phyloP scores from a whole-genome alignment of 176 grass and related monocot species.

The Carex scoparia region DNA sequence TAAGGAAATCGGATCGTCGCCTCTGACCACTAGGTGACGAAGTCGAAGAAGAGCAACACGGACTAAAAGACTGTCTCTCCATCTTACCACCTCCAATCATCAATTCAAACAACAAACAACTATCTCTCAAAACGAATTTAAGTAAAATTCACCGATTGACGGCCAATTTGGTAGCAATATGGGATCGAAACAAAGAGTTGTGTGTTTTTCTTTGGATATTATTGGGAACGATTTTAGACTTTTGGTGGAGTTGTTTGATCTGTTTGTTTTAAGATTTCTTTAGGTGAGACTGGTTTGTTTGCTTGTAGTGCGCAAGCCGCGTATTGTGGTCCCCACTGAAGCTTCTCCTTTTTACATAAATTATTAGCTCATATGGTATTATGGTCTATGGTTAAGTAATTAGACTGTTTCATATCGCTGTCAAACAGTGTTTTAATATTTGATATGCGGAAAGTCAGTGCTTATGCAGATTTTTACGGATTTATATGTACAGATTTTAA shows the following conservation, averaged over 20 bases:
- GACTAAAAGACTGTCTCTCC: slow-evolving; percentile 19
- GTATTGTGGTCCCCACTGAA: slow-evolving; percentile 17
- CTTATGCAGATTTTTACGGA: too few relatives aligned
- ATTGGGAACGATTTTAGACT: background rate
- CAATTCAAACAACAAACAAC: background rate
- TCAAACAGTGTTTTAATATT: background rate
- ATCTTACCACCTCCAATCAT: slow-evolving; percentile 24
- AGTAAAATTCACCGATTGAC: background rate
- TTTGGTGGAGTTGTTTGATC: slow-evolving; percentile 8
- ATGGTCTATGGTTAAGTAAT: slow-evolving; percentile 11
- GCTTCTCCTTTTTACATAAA: slow-evolving; percentile 3
- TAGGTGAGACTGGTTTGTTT: slow-evolving; percentile 1
- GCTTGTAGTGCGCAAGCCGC: slow-evolving; percentile 21
- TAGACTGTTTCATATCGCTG: background rate
- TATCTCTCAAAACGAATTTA: background rate
- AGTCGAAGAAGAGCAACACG: slow-evolving; percentile 19
- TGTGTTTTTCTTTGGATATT: background rate
- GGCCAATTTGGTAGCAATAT: background rate
- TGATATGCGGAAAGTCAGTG: too few relatives aligned
- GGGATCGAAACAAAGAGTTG: background rate
- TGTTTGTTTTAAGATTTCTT: background rate
- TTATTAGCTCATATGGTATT: background rate
- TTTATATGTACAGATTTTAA: too few relatives aligned
- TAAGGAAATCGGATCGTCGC: slow-evolving; percentile 23
- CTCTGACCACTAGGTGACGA: background rate